These are phyloP conservation scores for Diaporthe aspalathi DNA, from an alignment of 2,329 filamentous ascomycete species.

Conservation along the genomic window DNA sequence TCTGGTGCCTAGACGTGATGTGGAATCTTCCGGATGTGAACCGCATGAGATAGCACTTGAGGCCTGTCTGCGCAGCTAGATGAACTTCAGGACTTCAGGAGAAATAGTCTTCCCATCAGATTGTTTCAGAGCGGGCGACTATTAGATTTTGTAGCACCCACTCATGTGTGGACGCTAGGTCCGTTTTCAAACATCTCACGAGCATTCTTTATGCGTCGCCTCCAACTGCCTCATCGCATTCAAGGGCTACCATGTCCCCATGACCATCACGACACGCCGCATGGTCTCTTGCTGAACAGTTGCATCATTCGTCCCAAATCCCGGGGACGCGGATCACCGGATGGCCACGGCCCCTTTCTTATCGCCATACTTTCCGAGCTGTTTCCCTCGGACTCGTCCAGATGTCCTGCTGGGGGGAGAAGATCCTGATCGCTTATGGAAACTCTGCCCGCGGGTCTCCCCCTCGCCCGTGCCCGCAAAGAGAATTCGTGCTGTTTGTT, in stretches of 20 bases:
- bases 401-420: neutral
- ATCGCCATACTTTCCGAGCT: neutral
- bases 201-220: slow-evolving; percentile 1
- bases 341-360: neutral
- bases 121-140: neutral
- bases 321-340: neutral
- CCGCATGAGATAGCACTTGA: neutral
- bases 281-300: neutral
- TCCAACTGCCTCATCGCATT: neutral
- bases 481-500: neutral
- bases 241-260: slow-evolving; percentile 4
- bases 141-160: neutral
- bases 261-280: neutral
- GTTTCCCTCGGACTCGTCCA: slow-evolving; percentile 1
- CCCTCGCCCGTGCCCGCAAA: no score
- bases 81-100: no score
- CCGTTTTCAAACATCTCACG: slow-evolving; percentile 8
- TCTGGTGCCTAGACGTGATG: neutral
- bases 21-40: neutral
- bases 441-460: neutral
- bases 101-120: neutral
- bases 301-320: neutral
- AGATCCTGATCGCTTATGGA: neutral
- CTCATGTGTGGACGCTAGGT: neutral
- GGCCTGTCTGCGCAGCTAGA: neutral